These are phyloP conservation scores for Rugonectria rugulosa DNA, from an alignment of 2,329 filamentous ascomycete genomes.

Conservation along the genomic window DNA sequence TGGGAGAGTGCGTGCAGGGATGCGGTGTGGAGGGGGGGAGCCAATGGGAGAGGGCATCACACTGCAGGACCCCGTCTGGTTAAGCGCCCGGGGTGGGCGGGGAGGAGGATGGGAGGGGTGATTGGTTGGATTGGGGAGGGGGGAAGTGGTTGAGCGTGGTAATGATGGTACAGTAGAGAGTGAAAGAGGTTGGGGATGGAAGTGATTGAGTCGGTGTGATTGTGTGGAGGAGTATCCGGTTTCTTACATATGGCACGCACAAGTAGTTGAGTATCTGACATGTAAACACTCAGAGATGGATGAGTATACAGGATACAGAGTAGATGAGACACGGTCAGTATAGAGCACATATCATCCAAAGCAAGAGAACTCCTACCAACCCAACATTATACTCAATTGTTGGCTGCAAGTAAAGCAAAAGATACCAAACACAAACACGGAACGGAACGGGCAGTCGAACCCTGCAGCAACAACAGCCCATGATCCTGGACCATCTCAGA, in stretches of 20 bases:
- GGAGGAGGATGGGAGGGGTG: conserved; percentile 1
- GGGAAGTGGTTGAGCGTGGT: too few relatives aligned
- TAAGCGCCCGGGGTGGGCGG: conserved; percentile 17
- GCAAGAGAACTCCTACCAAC: too few relatives aligned
- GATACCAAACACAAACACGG: background rate
- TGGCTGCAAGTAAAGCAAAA: too few relatives aligned
- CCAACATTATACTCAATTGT: too few relatives aligned
- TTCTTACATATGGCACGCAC: too few relatives aligned
- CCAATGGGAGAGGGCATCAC: conserved; percentile 20
- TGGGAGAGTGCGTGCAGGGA: background rate
- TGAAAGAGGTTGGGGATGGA: background rate
- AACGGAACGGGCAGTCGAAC: background rate
- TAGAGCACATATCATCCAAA: too few relatives aligned
- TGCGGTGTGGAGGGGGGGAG: background rate
- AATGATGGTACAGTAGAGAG: background rate
- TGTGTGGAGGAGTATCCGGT: too few relatives aligned
- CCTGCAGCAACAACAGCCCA: background rate
- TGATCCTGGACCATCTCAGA: too few relatives aligned
- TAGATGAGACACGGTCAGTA: background rate
- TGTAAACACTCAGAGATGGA: too few relatives aligned
- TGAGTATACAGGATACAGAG: too few relatives aligned
- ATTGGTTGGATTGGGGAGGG: conserved; percentile 2
- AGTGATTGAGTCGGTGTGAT: conserved; percentile 1
- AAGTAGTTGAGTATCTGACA: too few relatives aligned
- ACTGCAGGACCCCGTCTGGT: conserved; percentile 19